Evolutionary conservation across 2,329 filamentous ascomycete genomes (phyloP).

Genomic region (Talaromyces sp.): DNA sequence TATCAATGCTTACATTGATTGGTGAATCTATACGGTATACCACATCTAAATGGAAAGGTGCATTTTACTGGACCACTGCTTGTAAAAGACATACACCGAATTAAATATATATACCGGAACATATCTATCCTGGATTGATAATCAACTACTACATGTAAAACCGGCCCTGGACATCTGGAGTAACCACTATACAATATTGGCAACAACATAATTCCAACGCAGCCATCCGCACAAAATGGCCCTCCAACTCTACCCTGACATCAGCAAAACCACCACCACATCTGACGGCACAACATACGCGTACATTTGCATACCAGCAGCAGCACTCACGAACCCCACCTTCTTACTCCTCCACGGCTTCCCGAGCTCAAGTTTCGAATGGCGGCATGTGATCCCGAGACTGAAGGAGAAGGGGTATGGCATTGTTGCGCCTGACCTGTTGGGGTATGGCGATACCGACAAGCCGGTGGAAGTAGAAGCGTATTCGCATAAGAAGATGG

Average conservation of each 20-base stretch:
- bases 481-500: constrained; percentile 36
- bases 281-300: constrained; percentile 25
- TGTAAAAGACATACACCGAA: background rate
- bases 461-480: constrained; percentile 29
- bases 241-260: constrained; percentile 13
- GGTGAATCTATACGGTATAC: background rate
- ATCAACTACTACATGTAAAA: background rate
- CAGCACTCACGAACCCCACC: constrained; percentile 28
- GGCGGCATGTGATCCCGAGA: constrained; percentile 39
- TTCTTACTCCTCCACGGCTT: constrained; percentile 53
- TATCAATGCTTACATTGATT: background rate
- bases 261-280: constrained; percentile 13
- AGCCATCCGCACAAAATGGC: constrained; percentile 1
- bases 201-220: background rate
- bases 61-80: background rate
- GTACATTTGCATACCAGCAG: constrained; percentile 31
- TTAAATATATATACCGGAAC: background rate
- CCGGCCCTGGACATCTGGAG: no score
- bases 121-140: background rate
- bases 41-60: background rate
- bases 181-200: no score
- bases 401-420: constrained; percentile 44
- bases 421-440: constrained; percentile 45
- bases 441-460: constrained; percentile 41
- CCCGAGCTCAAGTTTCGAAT: constrained; percentile 49